Percentiles rank a stretch among this genome's conserved stretches.
Evolutionary conservation across 257 asterid species (phyloP).

Genomic region (Striga asiatica): DNA sequence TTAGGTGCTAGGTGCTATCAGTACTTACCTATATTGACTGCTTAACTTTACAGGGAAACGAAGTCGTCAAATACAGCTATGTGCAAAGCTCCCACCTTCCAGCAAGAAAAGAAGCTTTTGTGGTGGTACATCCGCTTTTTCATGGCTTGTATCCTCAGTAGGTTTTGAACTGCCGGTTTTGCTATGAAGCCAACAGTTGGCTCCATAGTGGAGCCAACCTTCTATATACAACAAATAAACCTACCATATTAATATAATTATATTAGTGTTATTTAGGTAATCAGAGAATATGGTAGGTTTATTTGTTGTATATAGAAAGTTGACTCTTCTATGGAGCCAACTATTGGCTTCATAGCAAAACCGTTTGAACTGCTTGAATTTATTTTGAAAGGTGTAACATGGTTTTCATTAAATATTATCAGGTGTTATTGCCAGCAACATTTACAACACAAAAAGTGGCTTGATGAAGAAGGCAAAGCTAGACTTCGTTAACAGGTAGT

Average conservation of each 20-base stretch:
- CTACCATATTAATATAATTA: no score
- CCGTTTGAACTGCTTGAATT: background rate
- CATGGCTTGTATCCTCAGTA: constrained; percentile 8
- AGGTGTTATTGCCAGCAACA: constrained; percentile 35
- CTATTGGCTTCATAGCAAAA: background rate
- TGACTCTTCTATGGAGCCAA: no score
- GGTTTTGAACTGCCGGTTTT: no score
- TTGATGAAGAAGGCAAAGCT: constrained; percentile 88
- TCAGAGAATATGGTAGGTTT: no score
- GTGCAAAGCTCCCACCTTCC: constrained; percentile 87
- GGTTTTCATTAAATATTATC: background rate
- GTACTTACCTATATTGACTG: constrained; percentile 8
- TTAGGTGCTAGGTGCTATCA: no score
- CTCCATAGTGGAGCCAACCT: no score
- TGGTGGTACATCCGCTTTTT: constrained; percentile 48
- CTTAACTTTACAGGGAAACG: constrained; percentile 40
- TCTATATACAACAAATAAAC: no score
- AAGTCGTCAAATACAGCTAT: constrained; percentile 69
- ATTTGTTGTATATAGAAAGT: no score
- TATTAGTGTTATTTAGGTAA: no score
- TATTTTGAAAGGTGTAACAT: constrained; percentile 1
- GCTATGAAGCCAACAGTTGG: no score
- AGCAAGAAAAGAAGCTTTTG: constrained; percentile 54
- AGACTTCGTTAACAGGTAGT: constrained; percentile 70
- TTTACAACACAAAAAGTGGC: constrained; percentile 61